These are phyloP conservation scores for Litchi chinensis DNA, from an alignment of 345 rosid species.

Conservation along the genomic window DNA sequence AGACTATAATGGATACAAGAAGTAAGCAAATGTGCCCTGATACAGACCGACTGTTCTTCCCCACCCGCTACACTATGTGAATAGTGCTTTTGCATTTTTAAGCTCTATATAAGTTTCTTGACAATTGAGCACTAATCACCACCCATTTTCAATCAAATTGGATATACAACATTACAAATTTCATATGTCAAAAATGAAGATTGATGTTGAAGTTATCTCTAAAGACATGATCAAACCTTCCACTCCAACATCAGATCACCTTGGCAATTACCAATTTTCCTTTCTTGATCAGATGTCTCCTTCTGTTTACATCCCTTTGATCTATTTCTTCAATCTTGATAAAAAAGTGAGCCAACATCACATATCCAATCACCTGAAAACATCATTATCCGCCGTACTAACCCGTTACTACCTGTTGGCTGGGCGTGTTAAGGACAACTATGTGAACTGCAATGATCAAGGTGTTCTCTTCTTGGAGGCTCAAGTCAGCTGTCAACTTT, in stretches of 20 bases:
- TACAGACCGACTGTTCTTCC: too few relatives aligned
- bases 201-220: constrained; percentile 32
- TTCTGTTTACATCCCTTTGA: constrained; percentile 39
- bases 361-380: constrained; percentile 13
- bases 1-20: too few relatives aligned
- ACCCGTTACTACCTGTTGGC: neutral
- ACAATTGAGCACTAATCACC: neutral
- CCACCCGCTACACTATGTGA: neutral
- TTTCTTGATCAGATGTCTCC: constrained; percentile 42
- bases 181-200: constrained; percentile 11
- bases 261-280: constrained; percentile 33
- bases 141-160: neutral
- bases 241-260: constrained; percentile 40
- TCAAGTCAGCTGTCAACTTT: neutral
- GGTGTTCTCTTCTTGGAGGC: neutral
- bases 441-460: neutral
- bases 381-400: neutral
- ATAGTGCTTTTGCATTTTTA: neutral
- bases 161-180: too few relatives aligned
- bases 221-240: constrained; percentile 39
- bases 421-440: neutral
- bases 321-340: constrained; percentile 35
- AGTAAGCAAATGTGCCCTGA: too few relatives aligned
- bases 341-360: constrained; percentile 4
- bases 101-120: neutral